Evolutionary conservation across 1,284 basidiomycete species (phyloP).

Genomic region (Cryptococcus sp.): DNA sequence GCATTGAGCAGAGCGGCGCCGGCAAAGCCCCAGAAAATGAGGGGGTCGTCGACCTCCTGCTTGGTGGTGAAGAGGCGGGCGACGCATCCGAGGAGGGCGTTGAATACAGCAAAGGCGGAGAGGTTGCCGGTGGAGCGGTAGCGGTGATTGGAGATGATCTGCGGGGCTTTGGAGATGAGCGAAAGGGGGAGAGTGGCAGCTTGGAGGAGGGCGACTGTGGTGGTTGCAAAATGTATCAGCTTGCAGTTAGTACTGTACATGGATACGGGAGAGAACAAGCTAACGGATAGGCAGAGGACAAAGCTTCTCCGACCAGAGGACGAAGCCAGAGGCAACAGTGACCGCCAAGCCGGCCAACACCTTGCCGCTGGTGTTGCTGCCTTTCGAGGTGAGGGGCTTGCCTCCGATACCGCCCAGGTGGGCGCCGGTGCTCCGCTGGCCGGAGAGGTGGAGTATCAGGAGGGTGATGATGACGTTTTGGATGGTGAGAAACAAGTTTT

Average conservation of each 20-base stretch:
- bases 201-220: constrained; percentile 60
- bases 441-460: constrained; percentile 63
- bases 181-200: constrained; percentile 77
- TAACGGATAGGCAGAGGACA: constrained; percentile 40
- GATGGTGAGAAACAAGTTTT: constrained; percentile 80
- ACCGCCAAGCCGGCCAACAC: constrained; percentile 51
- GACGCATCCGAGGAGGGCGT: constrained; percentile 72
- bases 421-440: constrained; percentile 9
- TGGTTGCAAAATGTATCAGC: neutral
- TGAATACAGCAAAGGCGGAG: constrained; percentile 78
- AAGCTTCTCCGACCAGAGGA: constrained; percentile 52
- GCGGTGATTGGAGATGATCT: constrained; percentile 73
- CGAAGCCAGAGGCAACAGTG: constrained; percentile 51
- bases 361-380: constrained; percentile 13
- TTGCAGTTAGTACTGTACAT: neutral
- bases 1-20: constrained; percentile 74
- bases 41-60: constrained; percentile 73
- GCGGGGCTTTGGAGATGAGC: constrained; percentile 79
- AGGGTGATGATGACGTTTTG: constrained; percentile 80
- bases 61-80: constrained; percentile 85
- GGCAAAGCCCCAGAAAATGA: constrained; percentile 75
- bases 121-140: constrained; percentile 80
- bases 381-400: constrained; percentile 5
- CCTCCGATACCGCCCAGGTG: constrained; percentile 2
- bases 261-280: constrained; percentile 7